Conservation (phyloP, 495 filamentous ascomycete species). For the Lasiosphaeriaceae sp. region DNA sequence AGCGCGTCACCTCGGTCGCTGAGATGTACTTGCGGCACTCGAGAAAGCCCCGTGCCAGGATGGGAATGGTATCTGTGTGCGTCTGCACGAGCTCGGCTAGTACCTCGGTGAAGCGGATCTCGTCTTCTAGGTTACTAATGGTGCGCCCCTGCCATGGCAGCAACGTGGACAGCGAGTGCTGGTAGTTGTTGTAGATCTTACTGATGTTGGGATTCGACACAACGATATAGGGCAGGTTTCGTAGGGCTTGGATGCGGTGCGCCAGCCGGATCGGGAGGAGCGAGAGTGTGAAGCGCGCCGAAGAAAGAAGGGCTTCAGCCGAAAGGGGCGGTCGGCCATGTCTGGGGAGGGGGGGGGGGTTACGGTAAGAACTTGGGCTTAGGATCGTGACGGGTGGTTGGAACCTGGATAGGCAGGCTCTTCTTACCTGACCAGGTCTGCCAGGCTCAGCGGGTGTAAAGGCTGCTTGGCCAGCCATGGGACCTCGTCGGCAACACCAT, state of each 20-base stretch:
- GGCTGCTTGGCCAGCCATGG: conserved; percentile 71
- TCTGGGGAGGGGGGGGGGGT: conserved; percentile 39
- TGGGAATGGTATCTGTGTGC: conserved; percentile 89
- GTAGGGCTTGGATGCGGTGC: conserved; percentile 84
- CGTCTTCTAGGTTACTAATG: conserved; percentile 81
- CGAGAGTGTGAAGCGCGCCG: conserved; percentile 91
- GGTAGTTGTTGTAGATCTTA: conserved; percentile 90
- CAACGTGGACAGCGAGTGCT: conserved; percentile 84
- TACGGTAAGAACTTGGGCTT: neutral
- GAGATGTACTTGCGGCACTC: conserved; percentile 87
- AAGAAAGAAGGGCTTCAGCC: conserved; percentile 70
- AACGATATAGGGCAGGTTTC: conserved; percentile 94
- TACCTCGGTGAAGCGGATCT: conserved; percentile 83
- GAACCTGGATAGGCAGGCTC: neutral
- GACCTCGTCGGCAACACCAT: conserved; percentile 61
- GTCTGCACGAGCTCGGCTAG: conserved; percentile 91
- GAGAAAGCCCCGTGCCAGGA: conserved; percentile 85
- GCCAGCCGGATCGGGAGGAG: conserved; percentile 91
- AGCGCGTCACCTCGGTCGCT: conserved; percentile 73
- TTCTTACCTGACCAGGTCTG: conserved; percentile 81
- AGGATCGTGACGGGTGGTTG: neutral
- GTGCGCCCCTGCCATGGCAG: conserved; percentile 73
- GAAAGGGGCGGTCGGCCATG: conserved; percentile 88
- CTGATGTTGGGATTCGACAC: conserved; percentile 92
- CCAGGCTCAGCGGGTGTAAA: conserved; percentile 75